Base-by-base conservation (phyloP, 2,329 filamentous ascomycete species). In the Emergomyces pasteurianus region DNA sequence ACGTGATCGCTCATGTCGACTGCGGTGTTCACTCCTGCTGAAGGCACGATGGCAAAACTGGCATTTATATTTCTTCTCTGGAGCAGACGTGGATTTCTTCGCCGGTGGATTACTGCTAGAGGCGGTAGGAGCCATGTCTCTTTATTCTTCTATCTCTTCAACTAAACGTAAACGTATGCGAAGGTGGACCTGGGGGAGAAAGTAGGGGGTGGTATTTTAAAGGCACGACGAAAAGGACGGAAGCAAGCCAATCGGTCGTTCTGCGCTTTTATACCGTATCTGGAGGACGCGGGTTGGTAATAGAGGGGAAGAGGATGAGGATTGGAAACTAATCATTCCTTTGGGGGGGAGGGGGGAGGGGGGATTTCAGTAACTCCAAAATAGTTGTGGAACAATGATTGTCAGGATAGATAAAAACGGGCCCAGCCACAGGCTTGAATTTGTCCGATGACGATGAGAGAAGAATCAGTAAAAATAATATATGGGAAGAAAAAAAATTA, bases 51-150 rank as follows among this genome's bases (percentile, higher is more conserved):
- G 92, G 81, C 94, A 97, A 78, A 96, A 97, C 81, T 96, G 91
- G 80, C 94, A 99, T 77, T 97, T 96, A 85, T 99, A 99, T 79
- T 96, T 96, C 81, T 95, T 92, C 81, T 97, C 94, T 61, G 92
- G 90, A 69, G 85, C 87, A 69, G 86, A 79, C 64, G 87, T 81
- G 67, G 87, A 77, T 79, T 95, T 95, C 78, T 95, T 95, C 77
- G 89, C 86, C 71, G 87, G 82, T 69, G 84, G 83, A 73, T 88
- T 83, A 72, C 86, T 83, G 72, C 90, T 84, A 72, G 84, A 82
- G 72, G 87, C 68, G 64, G 69, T 70, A 57, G 75, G 73, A 70
- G 75, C 74, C 74, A 77, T 77, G 62, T 54, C 21, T 49, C n/a
- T 42, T 16, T 16, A 50, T 36, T 58, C 26, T 34, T 31, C 21